phyloP scores from a whole-genome alignment of 2,329 filamentous ascomycete species.

The Diaporthe eres region DNA sequence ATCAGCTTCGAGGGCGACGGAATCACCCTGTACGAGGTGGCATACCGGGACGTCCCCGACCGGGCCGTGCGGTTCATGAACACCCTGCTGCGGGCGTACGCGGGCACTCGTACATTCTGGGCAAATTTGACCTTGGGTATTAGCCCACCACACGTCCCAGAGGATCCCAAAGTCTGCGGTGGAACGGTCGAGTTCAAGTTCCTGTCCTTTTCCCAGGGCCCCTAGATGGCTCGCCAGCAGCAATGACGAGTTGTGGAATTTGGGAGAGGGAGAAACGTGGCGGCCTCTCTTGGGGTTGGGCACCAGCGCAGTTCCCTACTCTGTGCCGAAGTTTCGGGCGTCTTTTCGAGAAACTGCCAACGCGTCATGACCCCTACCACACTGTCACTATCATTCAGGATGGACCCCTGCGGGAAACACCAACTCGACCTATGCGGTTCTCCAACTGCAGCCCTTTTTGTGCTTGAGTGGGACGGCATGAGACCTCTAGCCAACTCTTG shows the following conservation, averaged over 20 bases:
- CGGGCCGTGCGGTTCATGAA: background rate
- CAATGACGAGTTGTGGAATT: background rate
- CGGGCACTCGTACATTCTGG: fast-evolving
- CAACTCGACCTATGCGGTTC: background rate
- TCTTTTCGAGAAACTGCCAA: background rate
- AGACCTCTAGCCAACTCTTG: too few relatives aligned
- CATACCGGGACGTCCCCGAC: background rate
- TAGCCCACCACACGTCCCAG: background rate
- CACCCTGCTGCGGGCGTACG: fast-evolving
- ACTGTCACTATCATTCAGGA: background rate
- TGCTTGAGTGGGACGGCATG: background rate
- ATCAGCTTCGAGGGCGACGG: background rate
- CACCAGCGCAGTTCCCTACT: too few relatives aligned
- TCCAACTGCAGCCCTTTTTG: background rate
- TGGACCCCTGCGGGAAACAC: background rate
- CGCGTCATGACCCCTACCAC: too few relatives aligned
- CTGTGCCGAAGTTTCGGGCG: too few relatives aligned
- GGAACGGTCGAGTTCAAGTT: background rate
- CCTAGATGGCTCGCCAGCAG: background rate
- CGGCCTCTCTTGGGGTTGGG: too few relatives aligned
- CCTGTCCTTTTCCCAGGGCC: background rate
- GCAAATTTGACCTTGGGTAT: background rate
- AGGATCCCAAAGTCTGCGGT: background rate
- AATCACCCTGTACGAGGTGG: slow-evolving; percentile 1
- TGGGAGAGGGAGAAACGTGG: background rate